phyloP scores from a whole-genome alignment of 2,329 filamentous ascomycete species.

The Phoma sp. region DNA sequence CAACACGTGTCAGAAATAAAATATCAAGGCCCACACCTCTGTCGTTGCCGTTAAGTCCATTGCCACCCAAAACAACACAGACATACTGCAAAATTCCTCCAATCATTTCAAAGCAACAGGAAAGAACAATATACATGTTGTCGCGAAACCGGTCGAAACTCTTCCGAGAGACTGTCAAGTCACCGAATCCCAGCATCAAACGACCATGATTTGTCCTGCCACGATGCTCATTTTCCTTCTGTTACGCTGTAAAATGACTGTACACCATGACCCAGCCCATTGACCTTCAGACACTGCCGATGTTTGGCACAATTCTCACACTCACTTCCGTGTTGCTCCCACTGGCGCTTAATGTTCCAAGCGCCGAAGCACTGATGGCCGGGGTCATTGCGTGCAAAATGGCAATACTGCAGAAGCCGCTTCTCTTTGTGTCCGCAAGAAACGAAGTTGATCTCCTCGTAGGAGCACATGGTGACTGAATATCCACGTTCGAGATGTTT shows the following conservation, averaged over 20 bases:
- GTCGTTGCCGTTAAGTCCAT: too few species aligned
- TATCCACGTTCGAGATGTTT: background rate
- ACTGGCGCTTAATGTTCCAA: constrained; percentile 67
- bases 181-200: background rate
- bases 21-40: background rate
- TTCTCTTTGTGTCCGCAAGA: constrained; percentile 67
- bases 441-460: constrained; percentile 70
- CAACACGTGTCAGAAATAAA: background rate
- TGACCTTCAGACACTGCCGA: constrained; percentile 2
- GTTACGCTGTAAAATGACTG: background rate
- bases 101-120: background rate
- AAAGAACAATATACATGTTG: background rate
- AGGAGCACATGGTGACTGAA: constrained; percentile 68
- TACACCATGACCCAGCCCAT: background rate
- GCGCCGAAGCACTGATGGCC: constrained; percentile 73
- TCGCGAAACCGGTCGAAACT: background rate
- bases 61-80: background rate
- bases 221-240: background rate
- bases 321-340: constrained; percentile 58
- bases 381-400: constrained; percentile 76
- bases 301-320: constrained; percentile 23
- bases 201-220: background rate
- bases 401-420: constrained; percentile 73
- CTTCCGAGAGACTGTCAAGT: background rate
- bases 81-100: background rate